A percentile compares a stretch with the other conserved stretches of the same genome.
Conservation (phyloP, 1,284 basidiomycete species). For the Ganoderma multipileum region DNA sequence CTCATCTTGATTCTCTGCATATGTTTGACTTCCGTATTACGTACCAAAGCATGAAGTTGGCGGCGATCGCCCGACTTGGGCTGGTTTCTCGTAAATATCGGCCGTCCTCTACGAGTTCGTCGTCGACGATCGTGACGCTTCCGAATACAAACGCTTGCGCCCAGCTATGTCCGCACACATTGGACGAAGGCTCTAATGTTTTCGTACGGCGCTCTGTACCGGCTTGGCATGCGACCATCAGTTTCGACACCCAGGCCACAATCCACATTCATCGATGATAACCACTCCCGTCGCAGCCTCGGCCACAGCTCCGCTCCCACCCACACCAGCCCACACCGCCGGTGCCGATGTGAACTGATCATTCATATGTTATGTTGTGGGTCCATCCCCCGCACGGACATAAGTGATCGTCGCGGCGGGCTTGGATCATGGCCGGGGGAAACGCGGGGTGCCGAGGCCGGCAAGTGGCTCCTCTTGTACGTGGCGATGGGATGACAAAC, state of each 20-base stretch:
- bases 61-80: background rate
- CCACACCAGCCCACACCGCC: background rate
- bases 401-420: background rate
- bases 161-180: too few species aligned
- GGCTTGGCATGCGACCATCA: background rate
- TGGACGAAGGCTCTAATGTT: background rate
- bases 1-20: background rate
- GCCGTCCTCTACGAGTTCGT: too few species aligned
- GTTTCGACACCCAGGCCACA: background rate
- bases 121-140: too few species aligned
- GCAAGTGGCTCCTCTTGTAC: background rate
- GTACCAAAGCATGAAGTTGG: background rate
- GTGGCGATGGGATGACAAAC: background rate
- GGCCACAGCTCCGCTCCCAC: background rate
- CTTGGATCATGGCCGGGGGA: background rate
- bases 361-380: background rate
- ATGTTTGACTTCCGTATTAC: background rate
- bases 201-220: background rate
- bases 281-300: background rate
- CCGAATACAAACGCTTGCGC: too few species aligned
- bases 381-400: background rate
- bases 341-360: background rate
- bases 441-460: slow-evolving; percentile 3
- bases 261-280: background rate
- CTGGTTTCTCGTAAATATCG: too few species aligned